Evolutionary conservation across 192 early-diverging fungal species (phyloP), one percentile per base, ranked within the genome.

Genomic region (Diversispora epigaea): DNA sequence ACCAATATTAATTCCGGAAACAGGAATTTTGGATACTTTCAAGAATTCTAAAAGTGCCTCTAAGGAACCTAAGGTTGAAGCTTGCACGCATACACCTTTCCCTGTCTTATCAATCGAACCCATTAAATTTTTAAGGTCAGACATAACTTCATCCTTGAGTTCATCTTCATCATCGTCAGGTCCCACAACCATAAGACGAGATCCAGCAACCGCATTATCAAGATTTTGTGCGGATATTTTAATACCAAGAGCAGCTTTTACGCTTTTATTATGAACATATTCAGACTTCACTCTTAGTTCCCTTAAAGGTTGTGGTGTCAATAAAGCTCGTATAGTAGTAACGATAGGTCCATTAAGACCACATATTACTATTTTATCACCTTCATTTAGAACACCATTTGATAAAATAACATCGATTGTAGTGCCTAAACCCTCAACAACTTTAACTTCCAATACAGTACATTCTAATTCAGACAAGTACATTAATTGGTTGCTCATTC

Each of bases 401-500:
- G 94, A 94, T 54, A 99, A 86, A 32, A 99, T 85, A 32, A 98
- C 96, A 84, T 99, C 98, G 67, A 98, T 94, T 3, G 98, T 98
- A 0, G 96, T 99, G 71, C 97, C 97, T 55, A 96, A 88, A 78
- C 98, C 98, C 85, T 99, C 98, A 78, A 98, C 90, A 12, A 97
- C 96, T 88, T 99, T 99, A 77, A 99, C 98, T 88, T 99, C 98
- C 73, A 99, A 80, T 49, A 99, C 96, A 19, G 98, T 98, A 87
- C 95, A 96, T 85, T 97, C 94, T 32, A 98, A 83, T 83, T 96
- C 94, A 10, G 93, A 93, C 66, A 98, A 84, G 76, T 97, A 99
- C 98, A 98, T 99, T 55, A 99, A 85, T 75, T 91, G 81, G 57
- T 95, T 89, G n/a, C 93, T 90, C 95, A 99, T 95, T 71, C 95